Base-by-base conservation (phyloP, 228 moss, liverwort and hornwort genomes). In the Sphagnum fallax region DNA sequence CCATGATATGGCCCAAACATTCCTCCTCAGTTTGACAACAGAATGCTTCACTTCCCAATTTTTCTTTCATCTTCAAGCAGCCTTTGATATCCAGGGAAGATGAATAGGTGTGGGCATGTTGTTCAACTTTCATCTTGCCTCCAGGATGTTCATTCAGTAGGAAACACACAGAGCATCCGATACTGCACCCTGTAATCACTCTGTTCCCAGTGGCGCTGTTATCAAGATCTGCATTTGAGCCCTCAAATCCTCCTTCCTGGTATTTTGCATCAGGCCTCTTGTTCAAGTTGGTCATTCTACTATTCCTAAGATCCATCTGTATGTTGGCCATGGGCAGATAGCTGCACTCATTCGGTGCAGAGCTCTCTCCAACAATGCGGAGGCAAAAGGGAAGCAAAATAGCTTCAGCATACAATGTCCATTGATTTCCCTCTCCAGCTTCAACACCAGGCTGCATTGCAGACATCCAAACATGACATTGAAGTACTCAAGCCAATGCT, bases 361-460 rank as follows among this genome's bases (percentile, higher is more conserved):
- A 66, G 63, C 14, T 61, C 32, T 79, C 82, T 68, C 73, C 65
- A 71, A 72, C 76, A 80, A 86, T 71, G 15, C 65, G 32, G 53
- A 86, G 74, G 55, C 53, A 73, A 78, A 74, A 86, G 13, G 86
- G 86, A 69, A 86, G 75, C 63, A 86, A 69, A 65, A 83, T 59
- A 53, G 78, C 86, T 67, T 86, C 86, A 51, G 75, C 78, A 65
- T 83, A 77, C 65, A 78, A 70, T 52, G 70, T 72, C 86, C 86
- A 86, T 65, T 76, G 78, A 58, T 63, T 51, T 32, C 32, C 77
- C 15, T 74, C 72, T 65, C 10, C 51, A 10, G 78, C 71, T 9
- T 74, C 75, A 61, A 61, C 14, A 77, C 77, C 79, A 68, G 71
- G 79, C 86, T 86, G 80, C 72, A 62, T 55, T 65, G 65, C 16